These are phyloP conservation scores for Diaporthe sp. DNA, from an alignment of 2,329 filamentous ascomycete species.

Conservation along the genomic window DNA sequence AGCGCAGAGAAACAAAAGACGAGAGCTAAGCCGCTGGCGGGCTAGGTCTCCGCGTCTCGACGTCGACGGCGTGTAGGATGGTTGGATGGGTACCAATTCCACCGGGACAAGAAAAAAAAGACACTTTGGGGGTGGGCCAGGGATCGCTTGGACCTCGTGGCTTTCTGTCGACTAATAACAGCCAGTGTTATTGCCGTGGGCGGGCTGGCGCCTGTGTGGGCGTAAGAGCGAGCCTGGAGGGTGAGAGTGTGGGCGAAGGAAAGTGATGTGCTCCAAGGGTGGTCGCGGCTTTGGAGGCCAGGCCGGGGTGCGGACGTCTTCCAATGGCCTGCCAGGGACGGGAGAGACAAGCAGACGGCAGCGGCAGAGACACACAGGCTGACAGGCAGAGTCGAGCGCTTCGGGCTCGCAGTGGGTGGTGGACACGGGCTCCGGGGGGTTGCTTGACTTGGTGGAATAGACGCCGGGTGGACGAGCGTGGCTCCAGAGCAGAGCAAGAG, in stretches of 20 bases:
- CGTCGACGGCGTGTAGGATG: conserved; percentile 36
- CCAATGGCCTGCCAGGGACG: conserved; percentile 27
- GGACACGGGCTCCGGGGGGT: background rate
- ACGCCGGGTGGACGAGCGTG: conserved; percentile 19
- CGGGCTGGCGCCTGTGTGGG: conserved; percentile 37
- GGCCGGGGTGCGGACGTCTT: conserved; percentile 14
- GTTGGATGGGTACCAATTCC: conserved; percentile 43
- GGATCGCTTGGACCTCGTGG: conserved; percentile 42
- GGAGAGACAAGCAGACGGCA: conserved; percentile 23
- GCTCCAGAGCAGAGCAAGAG: conserved; percentile 11
- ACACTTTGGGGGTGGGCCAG: conserved; percentile 43
- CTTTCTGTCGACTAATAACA: conserved; percentile 43
- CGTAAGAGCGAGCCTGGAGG: conserved; percentile 36
- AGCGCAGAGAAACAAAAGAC: conserved; percentile 11
- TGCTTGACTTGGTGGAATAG: conserved; percentile 32
- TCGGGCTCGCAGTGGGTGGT: conserved; percentile 23
- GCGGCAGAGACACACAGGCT: conserved; percentile 21
- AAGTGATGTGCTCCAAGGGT: conserved; percentile 21
- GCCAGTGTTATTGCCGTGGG: conserved; percentile 43
- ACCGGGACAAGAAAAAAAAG: conserved; percentile 43
- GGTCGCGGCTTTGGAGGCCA: conserved; percentile 34
- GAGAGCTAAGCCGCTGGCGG: conserved; percentile 37
- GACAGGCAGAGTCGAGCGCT: conserved; percentile 6
- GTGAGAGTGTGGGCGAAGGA: background rate
- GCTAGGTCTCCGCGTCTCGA: conserved; percentile 41